Evolutionary conservation across 2,329 filamentous ascomycete species (phyloP).

Genomic region (Pyrenochaeta sp.): DNA sequence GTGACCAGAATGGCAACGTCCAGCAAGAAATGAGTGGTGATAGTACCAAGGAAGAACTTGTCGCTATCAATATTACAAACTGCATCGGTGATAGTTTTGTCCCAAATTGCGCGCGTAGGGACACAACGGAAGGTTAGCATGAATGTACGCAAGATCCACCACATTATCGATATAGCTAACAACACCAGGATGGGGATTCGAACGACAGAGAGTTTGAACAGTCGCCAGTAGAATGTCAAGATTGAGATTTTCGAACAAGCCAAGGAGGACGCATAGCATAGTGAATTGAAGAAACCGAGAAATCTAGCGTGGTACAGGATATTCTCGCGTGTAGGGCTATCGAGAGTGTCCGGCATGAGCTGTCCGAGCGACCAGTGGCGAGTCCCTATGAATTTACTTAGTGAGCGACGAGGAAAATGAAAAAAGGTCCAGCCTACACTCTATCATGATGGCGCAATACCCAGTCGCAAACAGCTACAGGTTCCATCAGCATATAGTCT

Average conservation of each 20-base stretch:
- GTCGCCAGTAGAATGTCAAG: slow-evolving; percentile 11
- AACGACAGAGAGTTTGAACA: slow-evolving; percentile 10
- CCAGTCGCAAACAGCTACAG: slow-evolving; percentile 4
- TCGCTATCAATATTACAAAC: slow-evolving; percentile 11
- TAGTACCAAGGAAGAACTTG: slow-evolving; percentile 11
- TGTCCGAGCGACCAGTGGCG: slow-evolving; percentile 8
- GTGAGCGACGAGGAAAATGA: not conserved
- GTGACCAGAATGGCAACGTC: slow-evolving; percentile 6
- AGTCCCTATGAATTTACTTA: slow-evolving; percentile 3
- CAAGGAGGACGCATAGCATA: slow-evolving; percentile 11
- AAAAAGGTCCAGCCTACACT: not conserved
- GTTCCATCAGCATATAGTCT: not conserved
- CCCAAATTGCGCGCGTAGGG: slow-evolving; percentile 10
- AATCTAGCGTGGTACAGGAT: slow-evolving; percentile 11
- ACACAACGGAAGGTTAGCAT: slow-evolving; percentile 13
- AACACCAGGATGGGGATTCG: slow-evolving; percentile 6
- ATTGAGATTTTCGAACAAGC: slow-evolving; percentile 11
- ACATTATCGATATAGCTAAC: slow-evolving; percentile 1
- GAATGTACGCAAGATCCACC: slow-evolving; percentile 10
- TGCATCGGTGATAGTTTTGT: slow-evolving; percentile 3
- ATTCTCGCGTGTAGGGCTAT: slow-evolving; percentile 4
- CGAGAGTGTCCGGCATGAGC: slow-evolving; percentile 4
- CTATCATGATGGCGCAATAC: slow-evolving; percentile 8
- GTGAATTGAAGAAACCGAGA: slow-evolving; percentile 11
- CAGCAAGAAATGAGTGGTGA: slow-evolving; percentile 10